Percentiles rank a stretch among this genome's conserved stretches.
Conservation (phyloP, 2,329 filamentous ascomycete species). For the Sclerotinia nivalis region DNA sequence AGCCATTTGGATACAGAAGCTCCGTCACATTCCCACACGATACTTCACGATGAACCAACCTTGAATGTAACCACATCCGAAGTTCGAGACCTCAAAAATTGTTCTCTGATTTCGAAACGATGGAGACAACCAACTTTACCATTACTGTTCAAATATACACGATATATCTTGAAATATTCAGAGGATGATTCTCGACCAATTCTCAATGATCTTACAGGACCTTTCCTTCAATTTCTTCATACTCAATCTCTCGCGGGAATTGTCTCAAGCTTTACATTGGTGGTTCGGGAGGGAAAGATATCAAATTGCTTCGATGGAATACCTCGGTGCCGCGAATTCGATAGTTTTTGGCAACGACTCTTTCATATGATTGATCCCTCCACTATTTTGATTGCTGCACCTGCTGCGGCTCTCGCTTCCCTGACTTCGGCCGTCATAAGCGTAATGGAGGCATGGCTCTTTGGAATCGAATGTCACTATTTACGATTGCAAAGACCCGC, state of each 20-base stretch:
- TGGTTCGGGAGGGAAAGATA: conserved; percentile 40
- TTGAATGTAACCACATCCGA: conserved; percentile 45
- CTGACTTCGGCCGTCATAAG: conserved; percentile 59
- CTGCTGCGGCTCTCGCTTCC: conserved; percentile 61
- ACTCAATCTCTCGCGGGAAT: conserved; percentile 41
- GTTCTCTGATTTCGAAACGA: conserved; percentile 54
- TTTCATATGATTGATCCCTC: conserved; percentile 55
- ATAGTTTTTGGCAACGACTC: conserved; percentile 55
- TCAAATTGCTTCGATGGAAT: conserved; percentile 26
- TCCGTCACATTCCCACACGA: conserved; percentile 48
- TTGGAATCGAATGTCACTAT: conserved; percentile 63
- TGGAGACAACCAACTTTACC: conserved; percentile 56
- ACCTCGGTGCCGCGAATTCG: conserved; percentile 25
- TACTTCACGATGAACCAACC: conserved; percentile 53
- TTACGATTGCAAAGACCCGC: conserved; percentile 47
- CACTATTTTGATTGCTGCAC: conserved; percentile 58
- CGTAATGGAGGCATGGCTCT: conserved; percentile 61
- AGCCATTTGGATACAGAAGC: conserved; percentile 52
- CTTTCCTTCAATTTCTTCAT: conserved; percentile 44
- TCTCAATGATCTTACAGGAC: conserved; percentile 31
- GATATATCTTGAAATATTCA: conserved; percentile 41
- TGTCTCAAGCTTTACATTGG: conserved; percentile 51
- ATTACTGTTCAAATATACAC: conserved; percentile 57
- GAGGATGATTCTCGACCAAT: conserved; percentile 21
- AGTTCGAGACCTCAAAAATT: conserved; percentile 53